Conservation (phyloP, 2,329 filamentous ascomycete species). For the Grosmannia penicillata region DNA sequence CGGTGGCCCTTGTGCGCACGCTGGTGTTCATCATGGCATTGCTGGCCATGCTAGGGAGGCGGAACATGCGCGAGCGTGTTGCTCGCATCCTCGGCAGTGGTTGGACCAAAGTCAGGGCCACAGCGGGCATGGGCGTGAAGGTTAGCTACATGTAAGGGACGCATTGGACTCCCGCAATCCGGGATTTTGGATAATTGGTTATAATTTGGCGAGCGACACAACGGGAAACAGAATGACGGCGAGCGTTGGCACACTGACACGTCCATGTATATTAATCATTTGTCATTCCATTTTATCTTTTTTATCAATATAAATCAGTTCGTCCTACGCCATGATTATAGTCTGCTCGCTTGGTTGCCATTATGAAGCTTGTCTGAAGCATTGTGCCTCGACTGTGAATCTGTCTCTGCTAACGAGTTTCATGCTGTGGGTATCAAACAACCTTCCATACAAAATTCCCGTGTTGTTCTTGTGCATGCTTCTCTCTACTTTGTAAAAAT, state of each 20-base stretch:
- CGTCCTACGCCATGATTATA: background rate
- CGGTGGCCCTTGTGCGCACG: conserved; percentile 41
- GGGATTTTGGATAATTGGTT: background rate
- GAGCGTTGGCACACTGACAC: no score
- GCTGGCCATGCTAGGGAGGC: conserved; percentile 58
- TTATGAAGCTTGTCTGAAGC: no score
- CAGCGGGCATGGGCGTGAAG: conserved; percentile 92
- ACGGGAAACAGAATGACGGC: no score
- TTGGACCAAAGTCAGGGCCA: conserved; percentile 71
- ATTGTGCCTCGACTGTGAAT: background rate
- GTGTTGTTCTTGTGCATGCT: no score
- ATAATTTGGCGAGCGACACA: background rate
- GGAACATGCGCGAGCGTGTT: conserved; percentile 60
- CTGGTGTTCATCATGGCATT: conserved; percentile 71
- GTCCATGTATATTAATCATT: conserved; percentile 69
- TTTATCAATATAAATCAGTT: background rate
- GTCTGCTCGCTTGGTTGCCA: background rate
- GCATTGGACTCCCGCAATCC: no score
- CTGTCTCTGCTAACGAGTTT: background rate
- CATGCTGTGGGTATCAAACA: conserved; percentile 5
- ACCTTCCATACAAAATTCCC: no score
- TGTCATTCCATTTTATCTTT: background rate
- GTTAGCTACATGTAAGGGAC: conserved; percentile 73
- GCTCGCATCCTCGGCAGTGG: conserved; percentile 51
- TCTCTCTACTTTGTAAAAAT: background rate